A percentile compares a stretch with the other conserved stretches of the same genome.
Evolutionary conservation across 306 rosid genomes (phyloP).

Genomic region (Heteromeles arbutifolia): DNA sequence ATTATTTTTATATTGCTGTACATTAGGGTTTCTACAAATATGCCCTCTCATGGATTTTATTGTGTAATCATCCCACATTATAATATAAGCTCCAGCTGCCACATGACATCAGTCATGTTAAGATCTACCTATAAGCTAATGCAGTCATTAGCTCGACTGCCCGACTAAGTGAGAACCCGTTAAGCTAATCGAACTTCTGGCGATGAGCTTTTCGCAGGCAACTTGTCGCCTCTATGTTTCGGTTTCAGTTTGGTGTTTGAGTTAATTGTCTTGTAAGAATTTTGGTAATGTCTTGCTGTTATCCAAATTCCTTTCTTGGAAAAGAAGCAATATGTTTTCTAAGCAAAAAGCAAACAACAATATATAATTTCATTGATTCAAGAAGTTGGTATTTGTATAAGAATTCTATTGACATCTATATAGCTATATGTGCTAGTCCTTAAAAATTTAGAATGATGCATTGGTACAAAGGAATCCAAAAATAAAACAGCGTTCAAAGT

Average conservation of each 20-base stretch:
- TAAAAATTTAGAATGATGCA: not conserved
- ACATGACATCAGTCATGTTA: conserved; percentile 3
- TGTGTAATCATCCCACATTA: not conserved
- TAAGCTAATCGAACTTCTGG: too few relatives aligned
- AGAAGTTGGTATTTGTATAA: not conserved
- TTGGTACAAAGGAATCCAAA: not conserved
- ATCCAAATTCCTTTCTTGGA: conserved; percentile 15
- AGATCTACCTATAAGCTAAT: not conserved
- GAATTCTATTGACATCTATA: not conserved
- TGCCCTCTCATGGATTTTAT: conserved; percentile 19
- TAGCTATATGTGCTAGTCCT: not conserved
- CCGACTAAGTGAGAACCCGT: too few relatives aligned
- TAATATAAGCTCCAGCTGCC: not conserved
- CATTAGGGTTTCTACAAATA: not conserved
- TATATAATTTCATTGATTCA: not conserved
- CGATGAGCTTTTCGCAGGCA: not conserved
- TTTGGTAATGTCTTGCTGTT: not conserved
- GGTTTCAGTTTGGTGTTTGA: not conserved
- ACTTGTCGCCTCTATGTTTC: not conserved
- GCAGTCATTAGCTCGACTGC: too few relatives aligned
- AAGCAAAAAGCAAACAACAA: conserved; percentile 7
- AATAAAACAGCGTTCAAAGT: not conserved
- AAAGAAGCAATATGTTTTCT: conserved; percentile 6
- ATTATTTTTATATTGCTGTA: not conserved
- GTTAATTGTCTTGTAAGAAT: not conserved